Conservation (phyloP, 2,329 filamentous ascomycete species). For the Endothia cerciana region DNA sequence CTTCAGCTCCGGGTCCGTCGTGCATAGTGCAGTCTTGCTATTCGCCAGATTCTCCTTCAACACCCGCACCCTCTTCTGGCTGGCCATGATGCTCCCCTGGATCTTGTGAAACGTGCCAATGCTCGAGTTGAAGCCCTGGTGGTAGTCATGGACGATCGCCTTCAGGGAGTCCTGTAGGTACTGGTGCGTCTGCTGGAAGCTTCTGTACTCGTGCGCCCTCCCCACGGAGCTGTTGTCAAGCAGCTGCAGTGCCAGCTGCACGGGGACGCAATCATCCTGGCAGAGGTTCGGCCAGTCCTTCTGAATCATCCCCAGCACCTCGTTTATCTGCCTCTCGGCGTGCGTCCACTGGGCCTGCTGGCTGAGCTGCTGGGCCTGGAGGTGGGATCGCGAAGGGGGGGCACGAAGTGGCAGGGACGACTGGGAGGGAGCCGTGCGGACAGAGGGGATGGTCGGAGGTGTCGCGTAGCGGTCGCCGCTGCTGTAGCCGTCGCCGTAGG, state of each 20-base stretch:
- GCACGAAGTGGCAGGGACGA: conserved; percentile 37
- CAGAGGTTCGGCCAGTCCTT: conserved; percentile 92
- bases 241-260: conserved; percentile 92
- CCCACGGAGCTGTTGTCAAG: conserved; percentile 94
- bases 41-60: conserved; percentile 82
- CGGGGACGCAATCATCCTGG: conserved; percentile 83
- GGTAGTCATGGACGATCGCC: conserved; percentile 95
- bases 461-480: conserved; percentile 44
- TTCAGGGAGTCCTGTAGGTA: conserved; percentile 93
- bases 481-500: conserved; percentile 50
- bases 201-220: conserved; percentile 82
- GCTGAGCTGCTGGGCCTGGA: conserved; percentile 30
- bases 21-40: conserved; percentile 80
- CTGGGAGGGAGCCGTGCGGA: conserved; percentile 37
- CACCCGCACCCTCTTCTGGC: conserved; percentile 80
- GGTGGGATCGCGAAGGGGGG: conserved; percentile 40
- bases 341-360: conserved; percentile 42
- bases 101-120: conserved; percentile 99
- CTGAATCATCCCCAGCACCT: conserved; percentile 81
- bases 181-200: conserved; percentile 81
- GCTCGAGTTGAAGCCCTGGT: conserved; percentile 98
- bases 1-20: conserved; percentile 87
- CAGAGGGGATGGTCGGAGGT: conserved; percentile 38
- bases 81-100: conserved; percentile 86
- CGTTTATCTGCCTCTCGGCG: conserved; percentile 60